Evolutionary conservation across 495 filamentous ascomycete species (phyloP), one percentile per base, ranked within the genome.

Genomic region (Letharia columbiana): DNA sequence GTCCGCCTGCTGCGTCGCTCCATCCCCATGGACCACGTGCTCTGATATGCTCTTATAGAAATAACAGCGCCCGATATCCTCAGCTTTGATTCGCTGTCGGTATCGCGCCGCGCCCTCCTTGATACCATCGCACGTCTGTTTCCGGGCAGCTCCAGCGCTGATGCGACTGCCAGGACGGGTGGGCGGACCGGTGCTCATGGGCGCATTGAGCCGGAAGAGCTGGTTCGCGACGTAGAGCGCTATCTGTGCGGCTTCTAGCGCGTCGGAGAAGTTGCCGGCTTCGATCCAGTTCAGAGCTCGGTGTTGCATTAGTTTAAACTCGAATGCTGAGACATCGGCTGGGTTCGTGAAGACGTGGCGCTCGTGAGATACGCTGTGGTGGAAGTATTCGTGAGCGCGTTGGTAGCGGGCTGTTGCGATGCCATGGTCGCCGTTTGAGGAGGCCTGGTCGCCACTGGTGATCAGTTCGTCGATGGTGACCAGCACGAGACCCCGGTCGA

Each of bases 41-140:
- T 60, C 57, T 1, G 57, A 1, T 37, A 66, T 66, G 13, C 64
- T 66, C 47, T 60, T 66, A 33, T 66, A 66, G 47, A 61, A 66
- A 50, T 66, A 66, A 9, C 54, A 44, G 17, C 56, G 58, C 11
- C 64, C 64, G 4, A 66, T 35, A 44, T 66, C 64, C 54, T 66
- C 64, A 20, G 28, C 8, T 23, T 66, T 66, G 42, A 66, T 66
- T 6, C 57, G 56, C 47, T 66, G 64, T 20, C 64, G 57, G 47
- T 50, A 41, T 13, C 56, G 56, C 44, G 5, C 64, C 20, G 64
- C 64, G 8, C 41, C 64, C 11, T 61, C 56, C 44, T 66, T 66
- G 40, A 66, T 66, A 4, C 42, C 13, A 2, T 61, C 42, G 37
- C 57, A 66, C 10, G 7, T 66, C 64, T 57, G 61, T 31, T 61